Evolutionary conservation across 345 rosid genomes (phyloP).

Genomic region (Eutrema heterophyllum): DNA sequence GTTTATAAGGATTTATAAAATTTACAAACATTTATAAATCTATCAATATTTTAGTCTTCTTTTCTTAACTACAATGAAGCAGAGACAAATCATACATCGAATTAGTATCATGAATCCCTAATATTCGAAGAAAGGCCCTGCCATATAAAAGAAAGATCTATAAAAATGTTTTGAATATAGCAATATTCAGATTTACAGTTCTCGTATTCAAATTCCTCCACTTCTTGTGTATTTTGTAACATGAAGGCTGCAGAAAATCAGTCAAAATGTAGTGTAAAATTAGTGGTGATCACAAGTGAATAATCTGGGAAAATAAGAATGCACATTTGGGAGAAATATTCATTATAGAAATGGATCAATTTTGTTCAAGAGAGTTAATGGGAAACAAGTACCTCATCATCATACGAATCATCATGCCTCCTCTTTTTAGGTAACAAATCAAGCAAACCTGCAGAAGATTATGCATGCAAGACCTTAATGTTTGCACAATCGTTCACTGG

Average conservation of each 20-base stretch:
- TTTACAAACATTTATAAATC: no score
- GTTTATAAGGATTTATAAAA: no score
- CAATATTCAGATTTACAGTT: no score
- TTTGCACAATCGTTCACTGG: not conserved
- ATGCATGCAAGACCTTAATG: not conserved
- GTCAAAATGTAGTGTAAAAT: not conserved
- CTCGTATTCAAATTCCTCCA: slow-evolving; percentile 22
- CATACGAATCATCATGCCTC: slow-evolving; percentile 52
- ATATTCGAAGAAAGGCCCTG: no score
- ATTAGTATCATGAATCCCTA: no score
- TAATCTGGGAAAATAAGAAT: not conserved
- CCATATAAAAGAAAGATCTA: no score
- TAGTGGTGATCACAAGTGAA: not conserved
- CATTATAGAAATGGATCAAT: not conserved
- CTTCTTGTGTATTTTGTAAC: slow-evolving; percentile 48
- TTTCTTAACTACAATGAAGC: no score
- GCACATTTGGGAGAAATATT: not conserved
- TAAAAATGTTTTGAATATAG: no score
- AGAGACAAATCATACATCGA: no score
- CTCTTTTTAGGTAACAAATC: slow-evolving; percentile 56
- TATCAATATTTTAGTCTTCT: no score
- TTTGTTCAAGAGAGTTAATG: not conserved
- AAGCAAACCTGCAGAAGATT: not conserved
- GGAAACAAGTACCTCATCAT: slow-evolving; percentile 36
- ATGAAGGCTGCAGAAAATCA: slow-evolving; percentile 41